A percentile compares a stretch with the other conserved stretches of the same genome.
phyloP scores from a whole-genome alignment of 78 protist genomes.

The Dictyostelium intermedium region DNA sequence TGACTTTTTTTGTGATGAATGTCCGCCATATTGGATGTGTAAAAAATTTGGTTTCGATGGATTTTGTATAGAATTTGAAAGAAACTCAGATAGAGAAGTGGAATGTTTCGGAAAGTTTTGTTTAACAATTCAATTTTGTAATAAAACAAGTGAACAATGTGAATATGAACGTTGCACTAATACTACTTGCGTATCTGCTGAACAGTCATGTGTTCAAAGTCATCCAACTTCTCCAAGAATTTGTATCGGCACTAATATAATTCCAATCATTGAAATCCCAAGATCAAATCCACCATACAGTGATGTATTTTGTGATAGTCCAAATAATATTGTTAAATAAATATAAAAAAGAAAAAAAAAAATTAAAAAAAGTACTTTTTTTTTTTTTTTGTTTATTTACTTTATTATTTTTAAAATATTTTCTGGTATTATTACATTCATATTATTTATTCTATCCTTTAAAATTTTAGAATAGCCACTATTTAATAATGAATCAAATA shows the following conservation, averaged over 20 bases:
- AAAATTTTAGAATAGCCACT: neutral
- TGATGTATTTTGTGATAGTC: neutral
- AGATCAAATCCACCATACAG: neutral
- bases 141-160: neutral
- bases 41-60: conserved; percentile 51
- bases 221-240: conserved; percentile 16
- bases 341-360: too few species aligned
- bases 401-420: neutral
- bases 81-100: neutral
- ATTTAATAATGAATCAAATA: neutral
- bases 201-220: conserved; percentile 6
- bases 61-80: conserved; percentile 20
- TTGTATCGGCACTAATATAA: neutral
- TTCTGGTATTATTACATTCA: neutral
- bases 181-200: neutral
- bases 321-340: too few species aligned
- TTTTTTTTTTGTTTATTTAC: too few species aligned
- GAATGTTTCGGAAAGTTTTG: conserved; percentile 15
- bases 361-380: too few species aligned
- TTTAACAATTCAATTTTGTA: conserved; percentile 31
- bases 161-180: conserved; percentile 10
- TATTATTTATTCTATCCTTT: neutral
- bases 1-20: neutral
- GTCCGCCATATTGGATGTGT: conserved; percentile 23
- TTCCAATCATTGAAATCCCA: neutral